Base-by-base conservation (phyloP, 768 basidiomycete species). In the Amanita pallidorosea region DNA sequence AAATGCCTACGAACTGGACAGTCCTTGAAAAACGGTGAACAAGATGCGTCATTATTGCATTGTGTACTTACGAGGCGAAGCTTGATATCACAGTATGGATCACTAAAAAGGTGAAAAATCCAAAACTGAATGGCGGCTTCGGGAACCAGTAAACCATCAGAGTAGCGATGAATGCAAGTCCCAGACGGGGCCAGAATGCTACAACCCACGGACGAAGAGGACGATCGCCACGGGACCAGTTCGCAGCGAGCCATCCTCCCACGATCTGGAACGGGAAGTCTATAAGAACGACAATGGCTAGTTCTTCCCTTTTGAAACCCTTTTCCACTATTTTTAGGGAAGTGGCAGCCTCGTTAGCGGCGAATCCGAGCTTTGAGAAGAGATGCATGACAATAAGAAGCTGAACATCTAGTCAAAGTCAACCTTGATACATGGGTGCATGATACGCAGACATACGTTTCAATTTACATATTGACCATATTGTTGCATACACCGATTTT, bases 241-340 rank as follows among this genome's bases (percentile, higher is more conserved):
- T 83, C 3, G 91, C 95, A 1, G 94, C 91, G 22, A 95, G 70
- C 85, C 88, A 98, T 5, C 95, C 95, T 18, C 90, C 93, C 51
- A 88, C 61, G 46, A 99, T 91, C 71, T 98, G 94, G 69, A 96
- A 95, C 2, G 96, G 96, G 58, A 98, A 97, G 66, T 99, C 96
- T 56, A 98, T 85, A 35, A 98, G 79, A 40, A 95, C 94, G 3
- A 91, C 86, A 13, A 93, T 74, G n/a, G 96, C 93, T 35, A 98
- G 75, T 59, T 99, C 96, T 70, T 98, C 96, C 36, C 93, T 85
- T 53, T 83, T 86, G 49, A 99, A 75, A 2, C 96, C 96, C 62
- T 98, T 98, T 65, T 99, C 96, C 38, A 99, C 86, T 69, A 98
- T 79, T 63, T 99, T 99, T 40, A 98, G 75, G 20, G 79, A 82